These are phyloP conservation scores for Cucumis hystrix DNA, from an alignment of 306 rosid species.

Conservation along the genomic window DNA sequence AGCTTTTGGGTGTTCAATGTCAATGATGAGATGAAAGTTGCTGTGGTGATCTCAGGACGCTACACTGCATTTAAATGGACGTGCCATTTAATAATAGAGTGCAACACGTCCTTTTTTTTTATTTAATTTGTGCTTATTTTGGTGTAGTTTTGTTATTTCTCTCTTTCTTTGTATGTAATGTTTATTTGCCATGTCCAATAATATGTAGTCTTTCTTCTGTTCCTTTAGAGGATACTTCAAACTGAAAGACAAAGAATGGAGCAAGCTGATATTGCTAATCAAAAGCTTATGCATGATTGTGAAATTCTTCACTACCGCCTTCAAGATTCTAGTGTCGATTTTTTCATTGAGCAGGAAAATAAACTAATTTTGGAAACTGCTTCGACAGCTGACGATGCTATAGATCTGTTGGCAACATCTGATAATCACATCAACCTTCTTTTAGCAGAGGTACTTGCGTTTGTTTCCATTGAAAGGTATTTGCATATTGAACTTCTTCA, in stretches of 20 bases:
- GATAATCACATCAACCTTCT: conserved; percentile 83
- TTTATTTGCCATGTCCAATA: background rate
- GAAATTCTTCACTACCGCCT: conserved; percentile 68
- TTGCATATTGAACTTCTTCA: background rate
- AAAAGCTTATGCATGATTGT: conserved; percentile 80
- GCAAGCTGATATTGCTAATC: conserved; percentile 31
- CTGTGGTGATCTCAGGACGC: background rate
- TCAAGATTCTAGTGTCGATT: conserved; percentile 74
- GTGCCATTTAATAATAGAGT: background rate
- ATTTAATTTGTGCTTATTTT: background rate
- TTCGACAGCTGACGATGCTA: conserved; percentile 64
- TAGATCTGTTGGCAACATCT: conserved; percentile 70
- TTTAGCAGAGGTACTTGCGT: conserved; percentile 66
- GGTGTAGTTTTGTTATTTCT: background rate
- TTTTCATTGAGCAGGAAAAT: conserved; percentile 83
- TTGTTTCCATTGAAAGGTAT: background rate
- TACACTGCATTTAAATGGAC: background rate
- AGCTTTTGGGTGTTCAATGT: background rate
- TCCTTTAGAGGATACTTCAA: conserved; percentile 45
- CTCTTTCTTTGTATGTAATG: background rate
- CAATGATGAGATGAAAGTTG: background rate
- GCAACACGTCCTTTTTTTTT: background rate
- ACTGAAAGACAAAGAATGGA: conserved; percentile 63
- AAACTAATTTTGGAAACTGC: conserved; percentile 54
- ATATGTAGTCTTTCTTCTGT: conserved; percentile 1